Evolutionary conservation across 2,329 filamentous ascomycete genomes (phyloP).

Genomic region (Eutypa lata): DNA sequence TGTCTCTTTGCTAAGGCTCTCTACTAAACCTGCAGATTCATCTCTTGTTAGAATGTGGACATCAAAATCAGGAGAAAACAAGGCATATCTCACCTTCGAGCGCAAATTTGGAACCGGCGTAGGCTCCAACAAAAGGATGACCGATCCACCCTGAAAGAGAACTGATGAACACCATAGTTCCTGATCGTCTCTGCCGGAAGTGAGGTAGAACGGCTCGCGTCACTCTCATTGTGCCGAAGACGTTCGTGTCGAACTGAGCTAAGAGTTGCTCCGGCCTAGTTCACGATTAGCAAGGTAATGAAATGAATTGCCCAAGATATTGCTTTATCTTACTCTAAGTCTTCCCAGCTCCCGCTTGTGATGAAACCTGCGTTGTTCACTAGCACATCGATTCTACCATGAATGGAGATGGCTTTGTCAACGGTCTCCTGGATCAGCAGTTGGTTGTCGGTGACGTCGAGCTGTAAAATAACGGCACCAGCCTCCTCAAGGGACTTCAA

Average conservation of each 20-base stretch:
- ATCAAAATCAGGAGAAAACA: neutral
- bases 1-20: conserved; percentile 10
- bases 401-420: too few relatives aligned
- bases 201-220: conserved; percentile 12
- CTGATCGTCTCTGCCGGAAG: conserved; percentile 9
- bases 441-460: too few relatives aligned
- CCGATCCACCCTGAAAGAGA: conserved; percentile 12
- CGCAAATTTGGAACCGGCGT: conserved; percentile 15
- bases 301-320: conserved; percentile 13
- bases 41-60: neutral
- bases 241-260: conserved; percentile 15
- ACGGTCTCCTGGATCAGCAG: too few relatives aligned
- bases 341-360: too few relatives aligned
- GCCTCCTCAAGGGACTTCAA: conserved; percentile 9
- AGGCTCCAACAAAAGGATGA: conserved; percentile 9
- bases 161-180: conserved; percentile 15
- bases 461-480: conserved; percentile 10
- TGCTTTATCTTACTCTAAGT: conserved; percentile 10
- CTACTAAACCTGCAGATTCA: conserved; percentile 8
- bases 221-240: conserved; percentile 13
- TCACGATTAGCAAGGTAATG: neutral
- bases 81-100: conserved; percentile 8
- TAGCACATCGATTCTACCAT: too few relatives aligned
- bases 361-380: too few relatives aligned
- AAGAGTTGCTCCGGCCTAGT: conserved; percentile 3